Base-by-base conservation (phyloP, 345 rosid genomes). In the Syzygium grande region DNA sequence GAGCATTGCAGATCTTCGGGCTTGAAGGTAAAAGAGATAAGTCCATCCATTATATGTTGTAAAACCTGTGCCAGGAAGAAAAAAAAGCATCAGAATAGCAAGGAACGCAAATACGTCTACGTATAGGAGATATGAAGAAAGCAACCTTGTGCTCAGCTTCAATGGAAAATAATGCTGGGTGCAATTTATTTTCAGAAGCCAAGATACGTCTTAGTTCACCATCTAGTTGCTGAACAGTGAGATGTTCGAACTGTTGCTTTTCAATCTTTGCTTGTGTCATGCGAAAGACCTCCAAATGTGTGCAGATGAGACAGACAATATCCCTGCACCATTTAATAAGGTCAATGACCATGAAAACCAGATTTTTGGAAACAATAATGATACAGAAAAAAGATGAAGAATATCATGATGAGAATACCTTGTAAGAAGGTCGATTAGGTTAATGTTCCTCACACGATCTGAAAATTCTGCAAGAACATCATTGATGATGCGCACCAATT, bases 91-190 rank as follows among this genome's bases (percentile, higher is more conserved):
- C 23, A 80, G 77, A 53, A 83, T 63, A 27, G 83, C 87, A 86
- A 89, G 86, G 51, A 84, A 46, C 6, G 77, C 54, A 53, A 21
- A 19, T 59, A 58, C 51, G 22, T 43, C 38, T 27, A 79, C 85
- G 46, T 38, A 84, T 17, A 80, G 38, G 68, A 34, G 41, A 38
- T 9, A 52, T 49, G 23, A 52, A 54, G 51, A 77, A 87, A 80
- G 78, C 52, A 88, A 98, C 99, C 99, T 95, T 97, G 90, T 98
- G 99, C 93, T 97, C 99, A 34, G 99, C 96, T 88, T 94, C 98
- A 89, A 94, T 88, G 86, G 98, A 98, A 92, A 95, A 98, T 87
- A 98, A 91, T 88, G 99, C 99, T 86, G 99, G 99, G 90, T 96
- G 99, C 93, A 98, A 93, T 93, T 95, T 97, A 91, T 94, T 92